Percentiles rank a stretch among this genome's conserved stretches.
These are phyloP conservation scores for Cryptococcus maquisensis DNA, from an alignment of 1,284 basidiomycete genomes.

Conservation along the genomic window DNA sequence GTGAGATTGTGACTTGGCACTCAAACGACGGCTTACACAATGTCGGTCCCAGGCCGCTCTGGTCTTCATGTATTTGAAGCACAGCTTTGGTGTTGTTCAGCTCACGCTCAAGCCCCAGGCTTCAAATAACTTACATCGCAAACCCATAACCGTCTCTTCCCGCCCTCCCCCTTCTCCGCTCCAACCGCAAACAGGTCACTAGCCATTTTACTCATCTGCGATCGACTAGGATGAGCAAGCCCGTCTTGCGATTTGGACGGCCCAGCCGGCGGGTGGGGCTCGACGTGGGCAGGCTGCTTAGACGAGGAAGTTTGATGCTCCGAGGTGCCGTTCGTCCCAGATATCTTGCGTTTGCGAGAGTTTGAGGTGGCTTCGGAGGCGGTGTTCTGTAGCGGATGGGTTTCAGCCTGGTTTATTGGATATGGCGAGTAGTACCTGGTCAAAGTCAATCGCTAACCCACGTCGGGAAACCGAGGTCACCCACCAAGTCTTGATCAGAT, in stretches of 20 bases:
- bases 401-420: slow-evolving; percentile 55
- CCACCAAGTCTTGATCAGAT: slow-evolving; percentile 47
- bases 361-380: not conserved
- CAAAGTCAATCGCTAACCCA: not conserved
- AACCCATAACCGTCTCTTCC: slow-evolving; percentile 43
- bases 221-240: not conserved
- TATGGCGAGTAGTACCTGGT: slow-evolving; percentile 84
- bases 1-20: not conserved
- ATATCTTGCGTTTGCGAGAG: slow-evolving; percentile 4
- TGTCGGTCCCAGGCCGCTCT: slow-evolving; percentile 68
- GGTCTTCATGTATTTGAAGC: slow-evolving; percentile 94
- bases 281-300: no score
- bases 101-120: no score
- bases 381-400: not conserved
- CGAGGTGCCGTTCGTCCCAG: not conserved
- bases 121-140: slow-evolving; percentile 40
- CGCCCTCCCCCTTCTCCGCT: slow-evolving; percentile 54
- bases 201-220: slow-evolving; percentile 51
- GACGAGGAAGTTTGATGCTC: no score
- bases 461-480: slow-evolving; percentile 3
- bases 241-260: not conserved
- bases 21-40: slow-evolving; percentile 53
- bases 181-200: slow-evolving; percentile 66
- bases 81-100: slow-evolving; percentile 51
- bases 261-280: no score